phyloP scores from a whole-genome alignment of 2,329 filamentous ascomycete genomes.

The Colletotrichum chrysophilum region DNA sequence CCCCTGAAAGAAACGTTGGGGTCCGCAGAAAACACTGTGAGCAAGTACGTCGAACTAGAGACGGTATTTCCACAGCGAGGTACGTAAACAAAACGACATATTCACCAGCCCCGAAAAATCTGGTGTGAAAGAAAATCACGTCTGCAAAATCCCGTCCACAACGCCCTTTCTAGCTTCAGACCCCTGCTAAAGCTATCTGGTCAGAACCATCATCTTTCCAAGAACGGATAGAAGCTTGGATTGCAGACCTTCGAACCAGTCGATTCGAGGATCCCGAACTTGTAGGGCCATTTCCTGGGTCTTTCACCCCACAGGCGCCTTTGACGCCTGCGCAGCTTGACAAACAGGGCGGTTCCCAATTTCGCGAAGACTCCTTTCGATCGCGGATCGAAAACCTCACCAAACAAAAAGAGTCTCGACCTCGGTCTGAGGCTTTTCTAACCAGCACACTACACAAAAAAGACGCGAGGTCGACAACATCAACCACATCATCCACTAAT shows the following conservation, averaged over 20 bases:
- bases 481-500: not conserved
- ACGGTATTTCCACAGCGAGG: conserved; percentile 4
- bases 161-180: not conserved
- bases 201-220: not conserved
- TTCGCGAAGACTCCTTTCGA: conserved; percentile 5
- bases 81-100: not conserved
- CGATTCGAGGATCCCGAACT: conserved; percentile 18
- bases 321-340: not conserved
- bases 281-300: conserved; percentile 9
- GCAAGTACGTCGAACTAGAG: not conserved
- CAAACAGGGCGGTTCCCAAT: not conserved
- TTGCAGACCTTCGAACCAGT: not conserved
- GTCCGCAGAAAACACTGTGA: not conserved
- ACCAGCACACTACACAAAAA: not conserved
- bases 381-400: not conserved
- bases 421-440: not conserved
- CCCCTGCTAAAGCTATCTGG: not conserved
- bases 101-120: not conserved
- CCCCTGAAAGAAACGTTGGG: not conserved
- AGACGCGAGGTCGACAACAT: not conserved
- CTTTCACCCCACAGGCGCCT: not conserved
- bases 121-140: not conserved
- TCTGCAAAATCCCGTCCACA: not conserved
- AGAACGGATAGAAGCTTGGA: conserved; percentile 13
- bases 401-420: not conserved